Conservation (phyloP, 2,329 filamentous ascomycete species). For the Botrytis elliptica region DNA sequence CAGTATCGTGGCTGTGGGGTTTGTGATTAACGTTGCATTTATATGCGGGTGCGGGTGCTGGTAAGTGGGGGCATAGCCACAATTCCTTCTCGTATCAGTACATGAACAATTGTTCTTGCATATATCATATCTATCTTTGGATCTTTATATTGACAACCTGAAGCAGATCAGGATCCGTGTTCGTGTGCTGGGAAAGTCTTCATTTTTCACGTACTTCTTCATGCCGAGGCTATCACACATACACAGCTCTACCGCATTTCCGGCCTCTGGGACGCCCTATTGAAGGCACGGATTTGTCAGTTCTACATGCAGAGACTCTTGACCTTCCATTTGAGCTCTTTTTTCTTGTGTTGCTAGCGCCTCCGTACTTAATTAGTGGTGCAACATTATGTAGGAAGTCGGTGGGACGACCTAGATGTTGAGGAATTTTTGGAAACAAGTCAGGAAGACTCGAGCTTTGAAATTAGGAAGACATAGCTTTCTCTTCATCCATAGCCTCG, state of each 20-base stretch:
- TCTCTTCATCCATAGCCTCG: too few relatives aligned
- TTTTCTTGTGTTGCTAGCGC: neutral
- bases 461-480: too few relatives aligned
- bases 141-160: neutral
- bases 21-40: slow-evolving; percentile 2
- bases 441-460: too few relatives aligned
- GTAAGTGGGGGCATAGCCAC: slow-evolving; percentile 14
- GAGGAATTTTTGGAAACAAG: too few relatives aligned
- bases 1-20: slow-evolving; percentile 4
- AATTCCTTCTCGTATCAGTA: slow-evolving; percentile 11
- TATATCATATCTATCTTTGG: neutral
- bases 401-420: too few relatives aligned
- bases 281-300: neutral
- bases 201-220: neutral
- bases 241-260: neutral
- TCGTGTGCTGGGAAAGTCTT: neutral
- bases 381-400: neutral
- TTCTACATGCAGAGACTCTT: neutral
- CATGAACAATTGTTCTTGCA: neutral
- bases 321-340: neutral
- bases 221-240: neutral
- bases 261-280: neutral
- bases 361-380: neutral
- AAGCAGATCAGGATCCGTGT: neutral
- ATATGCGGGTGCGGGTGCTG: neutral